phyloP scores from a whole-genome alignment of 2,329 filamentous ascomycete genomes.

The Colletotrichum lupini region DNA sequence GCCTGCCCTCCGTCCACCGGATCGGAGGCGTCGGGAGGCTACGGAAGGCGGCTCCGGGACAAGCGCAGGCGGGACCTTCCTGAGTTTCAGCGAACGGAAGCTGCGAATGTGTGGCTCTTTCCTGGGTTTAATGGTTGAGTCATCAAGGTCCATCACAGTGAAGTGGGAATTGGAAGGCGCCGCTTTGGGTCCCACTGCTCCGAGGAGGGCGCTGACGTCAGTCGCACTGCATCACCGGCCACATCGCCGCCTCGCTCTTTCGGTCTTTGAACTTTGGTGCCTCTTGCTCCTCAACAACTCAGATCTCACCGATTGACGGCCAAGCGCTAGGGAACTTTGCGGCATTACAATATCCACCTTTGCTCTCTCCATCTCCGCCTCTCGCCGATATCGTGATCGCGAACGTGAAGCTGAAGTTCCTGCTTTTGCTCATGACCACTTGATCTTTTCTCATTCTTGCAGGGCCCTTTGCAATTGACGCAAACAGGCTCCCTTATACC shows the following conservation, averaged over 20 bases:
- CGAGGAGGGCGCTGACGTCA: conserved; percentile 25
- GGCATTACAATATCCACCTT: not conserved
- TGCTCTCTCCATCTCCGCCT: not conserved
- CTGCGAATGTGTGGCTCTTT: not conserved
- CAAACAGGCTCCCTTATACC: not conserved
- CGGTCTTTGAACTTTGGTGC: not conserved
- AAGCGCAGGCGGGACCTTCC: not conserved
- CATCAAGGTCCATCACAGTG: not conserved
- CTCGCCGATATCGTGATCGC: not conserved
- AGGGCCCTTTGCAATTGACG: not conserved
- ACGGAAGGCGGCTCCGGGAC: not conserved
- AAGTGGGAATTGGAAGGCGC: not conserved
- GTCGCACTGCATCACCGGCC: conserved; percentile 19
- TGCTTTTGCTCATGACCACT: not conserved
- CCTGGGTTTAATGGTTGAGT: conserved; percentile 5
- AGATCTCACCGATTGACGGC: not conserved
- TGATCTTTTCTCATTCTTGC: not conserved
- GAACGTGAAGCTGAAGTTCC: not conserved
- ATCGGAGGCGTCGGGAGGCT: not conserved
- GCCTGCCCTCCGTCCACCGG: not conserved
- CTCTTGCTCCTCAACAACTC: not conserved
- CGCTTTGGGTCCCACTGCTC: conserved; percentile 9
- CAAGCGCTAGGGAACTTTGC: not conserved
- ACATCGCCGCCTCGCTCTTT: conserved; percentile 2
- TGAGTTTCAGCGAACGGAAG: not conserved